Percentiles rank a stretch among this genome's conserved stretches.
These are phyloP conservation scores for Oryza meridionalis DNA, from an alignment of 176 grass and related monocot species.

Conservation along the genomic window DNA sequence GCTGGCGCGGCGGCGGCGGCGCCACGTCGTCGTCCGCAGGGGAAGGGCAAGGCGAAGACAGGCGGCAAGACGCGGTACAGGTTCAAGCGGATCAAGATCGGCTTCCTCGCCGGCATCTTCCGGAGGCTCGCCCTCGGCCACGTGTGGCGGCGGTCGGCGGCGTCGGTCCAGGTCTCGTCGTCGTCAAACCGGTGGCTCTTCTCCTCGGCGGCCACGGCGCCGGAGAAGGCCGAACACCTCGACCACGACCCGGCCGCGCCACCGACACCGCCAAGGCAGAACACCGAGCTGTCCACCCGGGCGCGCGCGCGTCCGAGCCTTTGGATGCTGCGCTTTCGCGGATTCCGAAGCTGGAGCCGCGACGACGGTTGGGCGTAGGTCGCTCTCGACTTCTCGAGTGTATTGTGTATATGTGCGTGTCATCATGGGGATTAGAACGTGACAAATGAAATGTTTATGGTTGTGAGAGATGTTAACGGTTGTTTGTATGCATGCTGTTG, in stretches of 20 bases:
- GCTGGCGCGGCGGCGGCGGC: background rate
- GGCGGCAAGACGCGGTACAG: constrained; percentile 33
- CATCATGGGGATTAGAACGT: background rate
- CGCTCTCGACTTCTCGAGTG: constrained; percentile 11
- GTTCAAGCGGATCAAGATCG: constrained; percentile 43
- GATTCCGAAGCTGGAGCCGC: constrained; percentile 17
- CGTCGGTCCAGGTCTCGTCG: constrained; percentile 35
- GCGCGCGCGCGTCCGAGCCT: constrained; percentile 10
- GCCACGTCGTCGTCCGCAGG: background rate
- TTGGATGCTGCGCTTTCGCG: constrained; percentile 45
- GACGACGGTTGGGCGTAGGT: constrained; percentile 33
- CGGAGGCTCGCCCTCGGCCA: constrained; percentile 45
- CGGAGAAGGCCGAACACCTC: constrained; percentile 32
- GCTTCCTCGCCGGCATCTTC: constrained; percentile 52
- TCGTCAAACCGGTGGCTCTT: constrained; percentile 61
- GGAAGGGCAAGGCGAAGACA: background rate
- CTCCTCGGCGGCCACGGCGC: constrained; percentile 28
- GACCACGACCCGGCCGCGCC: background rate
- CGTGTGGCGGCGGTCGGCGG: constrained; percentile 1
- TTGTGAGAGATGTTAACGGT: constrained; percentile 34
- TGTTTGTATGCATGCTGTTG: constrained; percentile 1
- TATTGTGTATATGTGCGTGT: background rate
- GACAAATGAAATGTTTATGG: constrained; percentile 28
- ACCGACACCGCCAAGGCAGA: background rate
- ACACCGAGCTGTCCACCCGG: background rate